A percentile compares a stretch with the other conserved stretches of the same genome.
These are phyloP conservation scores for Boletus smithii DNA, from an alignment of 1,284 basidiomycete genomes.

Conservation along the genomic window DNA sequence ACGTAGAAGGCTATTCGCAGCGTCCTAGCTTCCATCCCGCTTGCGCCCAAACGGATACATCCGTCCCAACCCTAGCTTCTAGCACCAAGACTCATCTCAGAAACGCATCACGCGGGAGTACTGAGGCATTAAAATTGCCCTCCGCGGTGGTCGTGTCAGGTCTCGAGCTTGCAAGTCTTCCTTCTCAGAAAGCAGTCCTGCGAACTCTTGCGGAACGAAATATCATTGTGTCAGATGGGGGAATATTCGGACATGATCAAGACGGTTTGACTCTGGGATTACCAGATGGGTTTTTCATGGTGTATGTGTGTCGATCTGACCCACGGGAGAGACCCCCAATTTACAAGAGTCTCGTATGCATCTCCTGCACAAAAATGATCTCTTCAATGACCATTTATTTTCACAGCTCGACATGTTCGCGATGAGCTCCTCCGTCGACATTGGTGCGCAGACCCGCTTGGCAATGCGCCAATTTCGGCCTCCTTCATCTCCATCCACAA, in stretches of 20 bases:
- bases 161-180: slow-evolving; percentile 54
- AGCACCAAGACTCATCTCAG: slow-evolving; percentile 20
- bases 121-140: slow-evolving; percentile 41
- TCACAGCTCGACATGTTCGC: slow-evolving; percentile 71
- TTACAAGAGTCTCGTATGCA: slow-evolving; percentile 58
- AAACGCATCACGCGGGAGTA: slow-evolving; percentile 16
- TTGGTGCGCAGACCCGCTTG: slow-evolving; percentile 37
- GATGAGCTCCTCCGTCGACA: slow-evolving; percentile 61
- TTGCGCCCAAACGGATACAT: slow-evolving; percentile 16
- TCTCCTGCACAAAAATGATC: background rate
- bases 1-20: slow-evolving; percentile 6
- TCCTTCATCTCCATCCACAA: slow-evolving; percentile 24
- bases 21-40: slow-evolving; percentile 11
- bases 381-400: background rate
- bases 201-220: slow-evolving; percentile 51
- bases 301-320: slow-evolving; percentile 68
- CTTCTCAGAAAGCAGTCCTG: slow-evolving; percentile 59
- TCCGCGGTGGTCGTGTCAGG: slow-evolving; percentile 66
- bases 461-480: slow-evolving; percentile 39
- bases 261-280: slow-evolving; percentile 46
- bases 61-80: slow-evolving; percentile 25
- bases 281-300: slow-evolving; percentile 67
- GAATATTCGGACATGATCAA: slow-evolving; percentile 32
- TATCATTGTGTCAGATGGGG: slow-evolving; percentile 46
- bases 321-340: slow-evolving; percentile 60